Conservation (phyloP, 108 stramenopile genomes). For the Conticribra guillardii region DNA sequence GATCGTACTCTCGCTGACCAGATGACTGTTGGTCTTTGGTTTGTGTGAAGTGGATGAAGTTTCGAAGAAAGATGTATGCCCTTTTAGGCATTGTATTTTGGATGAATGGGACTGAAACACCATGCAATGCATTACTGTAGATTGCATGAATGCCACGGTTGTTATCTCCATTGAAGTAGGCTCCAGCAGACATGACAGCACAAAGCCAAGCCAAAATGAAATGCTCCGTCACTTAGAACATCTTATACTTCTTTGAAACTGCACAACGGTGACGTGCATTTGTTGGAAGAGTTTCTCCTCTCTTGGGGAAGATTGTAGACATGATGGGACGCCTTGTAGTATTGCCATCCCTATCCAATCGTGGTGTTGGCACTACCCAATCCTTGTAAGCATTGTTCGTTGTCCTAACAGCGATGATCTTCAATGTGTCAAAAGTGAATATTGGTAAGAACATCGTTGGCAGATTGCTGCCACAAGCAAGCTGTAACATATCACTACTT, state of each 20-base stretch:
- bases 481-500: background rate
- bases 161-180: background rate
- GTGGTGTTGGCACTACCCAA: background rate
- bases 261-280: conserved; percentile 4
- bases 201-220: conserved; percentile 1
- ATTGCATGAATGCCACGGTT: conserved; percentile 1
- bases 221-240: background rate
- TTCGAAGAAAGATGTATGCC: conserved; percentile 1
- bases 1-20: conserved; percentile 6
- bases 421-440: background rate
- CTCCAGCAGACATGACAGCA: conserved; percentile 1
- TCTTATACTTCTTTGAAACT: background rate
- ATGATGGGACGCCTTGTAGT: background rate
- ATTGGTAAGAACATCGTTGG: background rate
- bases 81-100: conserved; percentile 7
- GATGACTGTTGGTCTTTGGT: background rate
- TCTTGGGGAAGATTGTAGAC: background rate
- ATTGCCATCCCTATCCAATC: conserved; percentile 9
- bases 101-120: conserved; percentile 7
- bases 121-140: background rate
- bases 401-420: background rate
- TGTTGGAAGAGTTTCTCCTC: background rate
- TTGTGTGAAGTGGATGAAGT: conserved; percentile 16
- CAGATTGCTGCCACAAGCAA: background rate
- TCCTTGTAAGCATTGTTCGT: background rate